These are phyloP conservation scores for Rhizomucor miehei DNA, from an alignment of 371 early-diverging fungal genomes.

Conservation along the genomic window DNA sequence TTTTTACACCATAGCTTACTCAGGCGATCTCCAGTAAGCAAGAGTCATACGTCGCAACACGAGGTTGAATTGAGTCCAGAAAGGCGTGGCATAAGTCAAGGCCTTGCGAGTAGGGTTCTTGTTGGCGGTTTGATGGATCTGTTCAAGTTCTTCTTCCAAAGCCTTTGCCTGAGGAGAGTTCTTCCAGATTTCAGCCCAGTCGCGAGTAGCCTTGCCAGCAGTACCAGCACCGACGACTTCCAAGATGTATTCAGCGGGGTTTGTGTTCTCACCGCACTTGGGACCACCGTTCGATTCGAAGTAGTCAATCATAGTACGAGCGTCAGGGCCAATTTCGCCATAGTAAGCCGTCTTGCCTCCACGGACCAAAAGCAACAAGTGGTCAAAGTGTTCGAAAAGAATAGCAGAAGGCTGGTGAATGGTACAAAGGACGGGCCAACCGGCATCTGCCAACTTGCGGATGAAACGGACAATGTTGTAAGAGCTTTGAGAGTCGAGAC, in stretches of 20 bases:
- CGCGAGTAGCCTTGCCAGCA: constrained; percentile 27
- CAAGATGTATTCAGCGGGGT: constrained; percentile 68
- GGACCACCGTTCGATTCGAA: constrained; percentile 57
- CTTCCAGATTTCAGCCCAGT: constrained; percentile 58
- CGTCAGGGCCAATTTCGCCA: constrained; percentile 57
- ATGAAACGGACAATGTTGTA: constrained; percentile 64
- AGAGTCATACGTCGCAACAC: constrained; percentile 49
- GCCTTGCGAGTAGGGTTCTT: constrained; percentile 15
- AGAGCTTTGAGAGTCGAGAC: constrained; percentile 64
- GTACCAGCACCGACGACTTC: constrained; percentile 43
- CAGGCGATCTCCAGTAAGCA: constrained; percentile 54
- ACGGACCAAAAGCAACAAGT: constrained; percentile 57
- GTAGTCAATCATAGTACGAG: constrained; percentile 49
- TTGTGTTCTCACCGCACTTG: constrained; percentile 45
- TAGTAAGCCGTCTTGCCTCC: constrained; percentile 59
- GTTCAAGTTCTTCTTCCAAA: constrained; percentile 20
- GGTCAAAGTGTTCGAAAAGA: constrained; percentile 64
- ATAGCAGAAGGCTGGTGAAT: constrained; percentile 68
- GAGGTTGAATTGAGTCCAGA: constrained; percentile 34
- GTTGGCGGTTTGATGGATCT: constrained; percentile 18
- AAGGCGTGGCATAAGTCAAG: constrained; percentile 28
- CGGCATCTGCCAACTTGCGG: constrained; percentile 55
- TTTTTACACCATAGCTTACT: no score
- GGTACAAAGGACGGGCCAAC: constrained; percentile 58
- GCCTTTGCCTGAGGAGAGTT: constrained; percentile 28